Percentiles rank a stretch among this genome's conserved stretches.
Conservation (phyloP, 805 yeast species). For the Teunomyces tritomae region DNA sequence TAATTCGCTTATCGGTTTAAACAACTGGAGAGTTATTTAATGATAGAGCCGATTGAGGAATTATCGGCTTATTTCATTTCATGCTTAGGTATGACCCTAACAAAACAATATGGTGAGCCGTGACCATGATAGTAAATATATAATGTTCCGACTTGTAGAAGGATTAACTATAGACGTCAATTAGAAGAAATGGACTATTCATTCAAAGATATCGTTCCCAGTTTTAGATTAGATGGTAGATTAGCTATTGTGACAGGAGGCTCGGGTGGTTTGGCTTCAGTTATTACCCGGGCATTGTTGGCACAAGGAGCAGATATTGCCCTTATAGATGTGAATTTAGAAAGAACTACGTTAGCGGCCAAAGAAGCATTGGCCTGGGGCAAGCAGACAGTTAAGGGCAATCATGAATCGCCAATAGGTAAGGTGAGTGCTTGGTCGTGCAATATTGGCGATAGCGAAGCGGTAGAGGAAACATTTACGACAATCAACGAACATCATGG, state of each 20-base stretch:
- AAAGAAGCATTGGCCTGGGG: conserved; percentile 49
- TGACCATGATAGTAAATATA: no score
- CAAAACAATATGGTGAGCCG: no score
- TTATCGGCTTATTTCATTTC: no score
- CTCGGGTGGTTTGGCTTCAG: conserved; percentile 72
- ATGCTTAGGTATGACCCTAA: no score
- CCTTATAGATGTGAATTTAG: conserved; percentile 63
- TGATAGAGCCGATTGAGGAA: no score
- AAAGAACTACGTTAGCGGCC: conserved; percentile 56
- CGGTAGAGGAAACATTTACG: conserved; percentile 54
- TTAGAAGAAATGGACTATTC: conserved; percentile 24
- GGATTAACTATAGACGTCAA: background rate
- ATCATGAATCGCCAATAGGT: conserved; percentile 31
- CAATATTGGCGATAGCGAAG: conserved; percentile 63
- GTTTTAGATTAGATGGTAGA: conserved; percentile 66
- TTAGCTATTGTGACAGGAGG: conserved; percentile 78
- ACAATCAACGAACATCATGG: conserved; percentile 58
- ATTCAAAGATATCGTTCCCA: conserved; percentile 52
- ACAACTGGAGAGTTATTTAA: no score
- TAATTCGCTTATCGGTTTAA: no score
- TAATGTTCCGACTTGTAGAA: background rate
- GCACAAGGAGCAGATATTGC: conserved; percentile 81
- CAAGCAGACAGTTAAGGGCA: conserved; percentile 36
- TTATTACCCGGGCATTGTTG: conserved; percentile 61
- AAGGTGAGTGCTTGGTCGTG: conserved; percentile 65